Conservation (phyloP, 768 basidiomycete genomes). For the Clitopilus hobsonii region DNA sequence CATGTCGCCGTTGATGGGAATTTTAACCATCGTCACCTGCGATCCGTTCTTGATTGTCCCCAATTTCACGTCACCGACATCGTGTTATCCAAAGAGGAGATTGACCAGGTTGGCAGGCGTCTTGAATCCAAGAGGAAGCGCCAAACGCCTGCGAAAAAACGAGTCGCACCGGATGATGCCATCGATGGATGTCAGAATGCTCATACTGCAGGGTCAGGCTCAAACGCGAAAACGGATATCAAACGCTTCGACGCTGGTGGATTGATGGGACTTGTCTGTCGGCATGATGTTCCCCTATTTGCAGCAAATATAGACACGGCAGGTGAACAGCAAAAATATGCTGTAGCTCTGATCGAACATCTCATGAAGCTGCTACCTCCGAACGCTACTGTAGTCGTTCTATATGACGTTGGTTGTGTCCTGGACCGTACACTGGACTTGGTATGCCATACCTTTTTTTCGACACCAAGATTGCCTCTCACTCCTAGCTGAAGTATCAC, state of each 20-base stretch:
- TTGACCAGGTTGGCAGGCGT: constrained; percentile 23
- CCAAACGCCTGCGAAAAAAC: neutral
- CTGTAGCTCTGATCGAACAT: constrained; percentile 25
- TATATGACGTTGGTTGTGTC: constrained; percentile 32
- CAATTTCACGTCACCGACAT: constrained; percentile 24
- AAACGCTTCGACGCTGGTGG: constrained; percentile 27
- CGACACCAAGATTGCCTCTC: neutral
- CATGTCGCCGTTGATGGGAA: constrained; percentile 33
- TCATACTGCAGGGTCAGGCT: constrained; percentile 23
- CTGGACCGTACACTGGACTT: constrained; percentile 21
- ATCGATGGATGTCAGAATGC: constrained; percentile 29
- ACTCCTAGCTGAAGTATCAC: constrained; percentile 18
- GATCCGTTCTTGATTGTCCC: constrained; percentile 23
- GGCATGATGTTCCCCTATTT: constrained; percentile 30
- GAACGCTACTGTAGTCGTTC: constrained; percentile 16
- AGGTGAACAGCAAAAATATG: constrained; percentile 33
- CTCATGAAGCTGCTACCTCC: constrained; percentile 24
- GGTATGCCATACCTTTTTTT: constrained; percentile 14
- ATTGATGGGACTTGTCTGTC: constrained; percentile 32
- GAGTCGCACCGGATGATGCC: constrained; percentile 24
- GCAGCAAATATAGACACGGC: constrained; percentile 34
- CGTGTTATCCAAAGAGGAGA: constrained; percentile 27
- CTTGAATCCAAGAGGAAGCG: constrained; percentile 19
- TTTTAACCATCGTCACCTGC: constrained; percentile 31
- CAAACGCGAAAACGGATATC: constrained; percentile 14